Evolutionary conservation across 305 asterid species (phyloP).

Genomic region (Coffea humblotiana): DNA sequence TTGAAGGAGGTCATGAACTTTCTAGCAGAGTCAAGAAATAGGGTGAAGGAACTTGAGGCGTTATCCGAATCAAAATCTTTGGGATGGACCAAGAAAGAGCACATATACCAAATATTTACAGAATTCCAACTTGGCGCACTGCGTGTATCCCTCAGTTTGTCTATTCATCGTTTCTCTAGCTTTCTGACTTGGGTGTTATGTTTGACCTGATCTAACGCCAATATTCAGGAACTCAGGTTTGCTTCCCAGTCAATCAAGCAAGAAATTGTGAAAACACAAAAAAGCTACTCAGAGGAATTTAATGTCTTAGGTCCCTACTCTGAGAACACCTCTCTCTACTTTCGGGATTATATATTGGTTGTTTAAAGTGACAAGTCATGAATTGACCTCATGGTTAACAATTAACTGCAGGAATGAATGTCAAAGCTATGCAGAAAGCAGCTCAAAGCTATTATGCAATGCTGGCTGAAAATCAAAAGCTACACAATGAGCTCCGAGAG

Average conservation of each 20-base stretch:
- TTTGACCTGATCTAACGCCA: conserved; percentile 8
- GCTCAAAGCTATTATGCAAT: conserved; percentile 57
- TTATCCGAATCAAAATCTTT: conserved; percentile 38
- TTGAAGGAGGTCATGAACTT: conserved; percentile 37
- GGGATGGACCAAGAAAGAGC: conserved; percentile 62
- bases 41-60: conserved; percentile 59
- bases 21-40: conserved; percentile 38
- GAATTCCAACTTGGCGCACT: conserved; percentile 82
- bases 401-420: conserved; percentile 46
- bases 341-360: neutral
- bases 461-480: conserved; percentile 75
- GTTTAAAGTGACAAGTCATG: neutral
- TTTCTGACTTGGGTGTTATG: neutral
- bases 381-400: neutral
- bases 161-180: neutral
- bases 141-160: conserved; percentile 46
- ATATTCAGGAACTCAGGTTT: conserved; percentile 67
- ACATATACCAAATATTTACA: conserved; percentile 52
- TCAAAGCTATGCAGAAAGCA: conserved; percentile 58
- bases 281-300: conserved; percentile 61
- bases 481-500: conserved; percentile 90
- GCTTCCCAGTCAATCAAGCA: conserved; percentile 74
- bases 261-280: conserved; percentile 62
- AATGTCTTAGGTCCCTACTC: conserved; percentile 47
- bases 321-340: no score